Base-by-base conservation (phyloP, 306 rosid genomes). In the Begonia loranthoides region DNA sequence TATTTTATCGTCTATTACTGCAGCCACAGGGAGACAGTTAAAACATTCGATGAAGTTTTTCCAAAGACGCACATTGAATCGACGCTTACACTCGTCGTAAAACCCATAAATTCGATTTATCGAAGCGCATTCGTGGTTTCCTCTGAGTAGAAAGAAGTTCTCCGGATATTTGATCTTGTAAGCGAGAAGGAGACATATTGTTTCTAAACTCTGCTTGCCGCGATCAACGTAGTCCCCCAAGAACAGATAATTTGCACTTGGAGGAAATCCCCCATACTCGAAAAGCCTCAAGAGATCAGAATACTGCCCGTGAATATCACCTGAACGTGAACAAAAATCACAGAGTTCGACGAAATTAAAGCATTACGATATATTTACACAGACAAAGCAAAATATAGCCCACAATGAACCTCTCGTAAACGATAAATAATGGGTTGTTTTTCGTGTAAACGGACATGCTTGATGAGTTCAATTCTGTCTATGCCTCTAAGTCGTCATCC, bases 261-360 rank as follows among this genome's bases (percentile, higher is more conserved):
- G 75, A 53, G 75, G 75, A 54, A 70, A 70, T 12, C 70, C 75
- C n/a, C 75, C 75, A 21, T 70, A 64, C 33, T 70, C 75, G 41
- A 70, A 70, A 28, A 70, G 70, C 70, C 75, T 58, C 58, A 70
- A 58, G 44, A 70, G 75, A 49, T 70, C 75, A 17, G 75, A 53
- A 59, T 70, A 70, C 46, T 70, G 75, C 45, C 75, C 75, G 49
- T 70, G 75, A 59, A 70, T 63, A n/a, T 70, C 75, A 59, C 75
- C 75, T 70, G 62, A 16, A 17, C 24, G 39, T 14, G 9, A 36
- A 41, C 13, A 47, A 24, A 50, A 10, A 28, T 28, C 36, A 28
- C 22, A 28, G 36, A 28, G 9, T 28, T 28, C 1, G 36, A 28
- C 36, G 3, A 28, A 28, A 28, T 7, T 28, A 28, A 28, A 28